phyloP scores from a whole-genome alignment of 2,329 filamentous ascomycete genomes.

The Leptographium galeiforme region DNA sequence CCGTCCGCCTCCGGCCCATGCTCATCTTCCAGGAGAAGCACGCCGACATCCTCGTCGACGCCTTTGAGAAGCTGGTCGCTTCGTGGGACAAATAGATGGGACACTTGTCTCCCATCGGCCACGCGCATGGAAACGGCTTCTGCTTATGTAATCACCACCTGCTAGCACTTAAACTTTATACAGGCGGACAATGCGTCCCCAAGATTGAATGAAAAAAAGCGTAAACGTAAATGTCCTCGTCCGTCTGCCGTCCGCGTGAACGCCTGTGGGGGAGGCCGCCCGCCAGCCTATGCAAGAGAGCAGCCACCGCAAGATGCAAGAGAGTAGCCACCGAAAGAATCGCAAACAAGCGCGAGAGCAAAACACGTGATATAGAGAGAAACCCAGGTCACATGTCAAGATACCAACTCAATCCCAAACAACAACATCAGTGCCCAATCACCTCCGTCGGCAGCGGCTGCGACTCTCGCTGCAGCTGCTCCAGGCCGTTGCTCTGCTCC shows the following conservation, averaged over 20 bases:
- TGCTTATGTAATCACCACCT: not conserved
- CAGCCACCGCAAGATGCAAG: no score
- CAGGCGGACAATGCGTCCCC: not conserved
- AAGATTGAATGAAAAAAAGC: not conserved
- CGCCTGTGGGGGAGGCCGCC: no score
- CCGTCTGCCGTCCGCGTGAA: no score
- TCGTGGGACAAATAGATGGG: slow-evolving; percentile 14
- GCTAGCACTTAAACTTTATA: not conserved
- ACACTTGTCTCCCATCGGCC: not conserved
- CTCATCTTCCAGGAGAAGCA: slow-evolving; percentile 85
- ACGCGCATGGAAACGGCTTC: not conserved
- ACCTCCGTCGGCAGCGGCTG: not conserved
- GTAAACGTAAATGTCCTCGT: not conserved
- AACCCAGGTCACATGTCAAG: not conserved
- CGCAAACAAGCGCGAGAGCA: not conserved
- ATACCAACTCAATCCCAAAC: no score
- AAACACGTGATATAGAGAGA: not conserved
- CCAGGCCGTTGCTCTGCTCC: slow-evolving; percentile 14
- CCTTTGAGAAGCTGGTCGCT: slow-evolving; percentile 60
- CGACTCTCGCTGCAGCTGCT: not conserved
- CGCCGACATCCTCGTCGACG: slow-evolving; percentile 70
- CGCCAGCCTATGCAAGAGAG: no score
- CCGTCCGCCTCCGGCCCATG: slow-evolving; percentile 78
- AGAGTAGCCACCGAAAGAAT: no score
- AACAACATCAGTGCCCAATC: not conserved